Evolutionary conservation across 305 asterid species (phyloP).

Genomic region (Fraxinus nigra): DNA sequence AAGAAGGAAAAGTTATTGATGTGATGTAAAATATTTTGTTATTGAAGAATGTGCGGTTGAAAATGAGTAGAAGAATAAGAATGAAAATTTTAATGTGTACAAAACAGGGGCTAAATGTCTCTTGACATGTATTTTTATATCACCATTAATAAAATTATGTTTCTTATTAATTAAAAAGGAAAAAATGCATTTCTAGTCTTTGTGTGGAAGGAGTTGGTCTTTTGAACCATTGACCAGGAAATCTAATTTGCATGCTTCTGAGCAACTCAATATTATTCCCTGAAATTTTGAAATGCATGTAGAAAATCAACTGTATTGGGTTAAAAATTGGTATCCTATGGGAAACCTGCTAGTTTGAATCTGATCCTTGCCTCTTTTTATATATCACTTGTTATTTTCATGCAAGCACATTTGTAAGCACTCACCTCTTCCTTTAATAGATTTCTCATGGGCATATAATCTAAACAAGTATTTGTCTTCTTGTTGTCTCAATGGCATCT

Average conservation of each 20-base stretch:
- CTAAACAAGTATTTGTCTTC: not conserved
- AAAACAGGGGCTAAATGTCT: not conserved
- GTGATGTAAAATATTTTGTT: too few relatives aligned
- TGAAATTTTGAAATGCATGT: not conserved
- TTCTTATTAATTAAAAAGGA: not conserved
- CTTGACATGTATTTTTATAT: not conserved
- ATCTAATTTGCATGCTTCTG: not conserved
- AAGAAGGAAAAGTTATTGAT: too few relatives aligned
- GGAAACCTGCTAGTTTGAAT: not conserved
- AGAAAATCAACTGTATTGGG: not conserved
- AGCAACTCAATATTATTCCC: not conserved
- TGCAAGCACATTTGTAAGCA: slow-evolving; percentile 5
- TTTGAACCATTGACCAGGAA: slow-evolving; percentile 1
- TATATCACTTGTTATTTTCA: not conserved
- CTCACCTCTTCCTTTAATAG: slow-evolving; percentile 1
- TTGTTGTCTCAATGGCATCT: slow-evolving; percentile 13
- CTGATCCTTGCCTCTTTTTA: not conserved
- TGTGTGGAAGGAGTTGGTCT: not conserved
- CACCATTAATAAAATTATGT: not conserved
- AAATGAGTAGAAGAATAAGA: too few relatives aligned
- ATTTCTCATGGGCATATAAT: slow-evolving; percentile 11
- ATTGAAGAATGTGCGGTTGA: too few relatives aligned
- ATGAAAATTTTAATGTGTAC: too few relatives aligned
- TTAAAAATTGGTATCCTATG: not conserved
- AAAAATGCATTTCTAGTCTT: not conserved